Percentiles rank a stretch among this genome's conserved stretches.
These are phyloP conservation scores for Pyrenophora graminea DNA, from an alignment of 2,329 filamentous ascomycete species.

Conservation along the genomic window DNA sequence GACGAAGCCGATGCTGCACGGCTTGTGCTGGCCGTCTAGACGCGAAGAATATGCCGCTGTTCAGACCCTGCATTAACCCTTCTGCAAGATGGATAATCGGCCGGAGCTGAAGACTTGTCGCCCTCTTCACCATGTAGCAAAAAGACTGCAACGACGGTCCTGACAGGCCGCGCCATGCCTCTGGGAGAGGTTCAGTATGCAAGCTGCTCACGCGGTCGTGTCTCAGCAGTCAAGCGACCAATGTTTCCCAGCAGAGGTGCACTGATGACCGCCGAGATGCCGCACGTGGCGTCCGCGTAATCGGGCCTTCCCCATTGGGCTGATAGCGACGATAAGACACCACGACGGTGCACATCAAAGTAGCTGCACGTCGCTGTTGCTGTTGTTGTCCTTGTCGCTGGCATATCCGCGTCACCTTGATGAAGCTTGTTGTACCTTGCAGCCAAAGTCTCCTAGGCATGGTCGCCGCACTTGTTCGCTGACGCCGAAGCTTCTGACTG, in stretches of 20 bases:
- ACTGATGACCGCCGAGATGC: slow-evolving; percentile 18
- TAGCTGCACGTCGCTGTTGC: not conserved
- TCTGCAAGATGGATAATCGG: slow-evolving; percentile 2
- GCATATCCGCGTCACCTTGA: slow-evolving; percentile 8
- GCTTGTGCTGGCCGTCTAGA: not conserved
- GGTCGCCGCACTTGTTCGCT: not conserved
- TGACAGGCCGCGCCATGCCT: not conserved
- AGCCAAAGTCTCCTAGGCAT: not conserved
- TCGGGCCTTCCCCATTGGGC: slow-evolving; percentile 5
- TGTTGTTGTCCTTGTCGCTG: not conserved
- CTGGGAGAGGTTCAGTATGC: not conserved
- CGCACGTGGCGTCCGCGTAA: slow-evolving; percentile 22
- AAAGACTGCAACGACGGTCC: not conserved
- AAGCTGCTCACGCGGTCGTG: slow-evolving; percentile 20
- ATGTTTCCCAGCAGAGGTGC: slow-evolving; percentile 11
- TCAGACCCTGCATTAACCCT: slow-evolving; percentile 35
- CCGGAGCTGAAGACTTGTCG: not conserved
- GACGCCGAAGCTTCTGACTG: not conserved
- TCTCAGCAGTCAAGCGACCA: slow-evolving; percentile 22
- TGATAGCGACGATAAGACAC: slow-evolving; percentile 20
- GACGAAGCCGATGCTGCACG: slow-evolving; percentile 3
- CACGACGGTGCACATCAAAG: slow-evolving; percentile 8
- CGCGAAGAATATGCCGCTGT: slow-evolving; percentile 15
- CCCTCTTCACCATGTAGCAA: not conserved
- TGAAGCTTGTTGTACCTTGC: not conserved